phyloP scores from a whole-genome alignment of 371 early-diverging fungal genomes.

The Syncephalastrum sp. region DNA sequence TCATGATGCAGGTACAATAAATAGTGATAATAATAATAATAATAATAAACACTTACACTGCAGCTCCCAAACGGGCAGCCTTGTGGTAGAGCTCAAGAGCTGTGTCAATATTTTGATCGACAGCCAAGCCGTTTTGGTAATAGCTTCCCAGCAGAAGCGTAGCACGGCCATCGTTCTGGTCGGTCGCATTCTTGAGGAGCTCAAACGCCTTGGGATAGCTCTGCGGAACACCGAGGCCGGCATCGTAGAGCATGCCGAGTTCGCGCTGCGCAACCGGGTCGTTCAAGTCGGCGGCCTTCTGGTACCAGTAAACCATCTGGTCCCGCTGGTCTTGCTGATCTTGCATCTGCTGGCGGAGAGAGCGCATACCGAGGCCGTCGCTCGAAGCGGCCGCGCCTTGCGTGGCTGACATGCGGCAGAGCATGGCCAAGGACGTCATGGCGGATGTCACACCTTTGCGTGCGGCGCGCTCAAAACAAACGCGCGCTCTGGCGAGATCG shows the following conservation, averaged over 20 bases:
- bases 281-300: conserved; percentile 42
- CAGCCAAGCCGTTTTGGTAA: conserved; percentile 41
- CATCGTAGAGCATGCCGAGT: conserved; percentile 80
- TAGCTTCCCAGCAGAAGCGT: conserved; percentile 61
- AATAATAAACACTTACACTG: conserved; percentile 15
- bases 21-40: not conserved
- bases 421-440: conserved; percentile 32
- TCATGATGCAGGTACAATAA: not conserved
- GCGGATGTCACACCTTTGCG: conserved; percentile 30
- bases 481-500: conserved; percentile 26
- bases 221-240: conserved; percentile 60
- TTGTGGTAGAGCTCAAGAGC: conserved; percentile 43
- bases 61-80: conserved; percentile 22
- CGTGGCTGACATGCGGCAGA: conserved; percentile 11
- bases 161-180: conserved; percentile 74
- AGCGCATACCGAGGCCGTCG: not conserved
- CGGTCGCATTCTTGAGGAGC: conserved; percentile 74
- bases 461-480: conserved; percentile 39
- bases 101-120: conserved; percentile 51
- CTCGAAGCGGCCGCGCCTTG: not conserved
- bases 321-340: conserved; percentile 19
- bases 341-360: conserved; percentile 19
- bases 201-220: conserved; percentile 72
- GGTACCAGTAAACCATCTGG: conserved; percentile 41
- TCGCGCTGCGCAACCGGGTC: conserved; percentile 69